phyloP scores from a whole-genome alignment of 805 yeast genomes.

The Wickerhamomyces bisporus region DNA sequence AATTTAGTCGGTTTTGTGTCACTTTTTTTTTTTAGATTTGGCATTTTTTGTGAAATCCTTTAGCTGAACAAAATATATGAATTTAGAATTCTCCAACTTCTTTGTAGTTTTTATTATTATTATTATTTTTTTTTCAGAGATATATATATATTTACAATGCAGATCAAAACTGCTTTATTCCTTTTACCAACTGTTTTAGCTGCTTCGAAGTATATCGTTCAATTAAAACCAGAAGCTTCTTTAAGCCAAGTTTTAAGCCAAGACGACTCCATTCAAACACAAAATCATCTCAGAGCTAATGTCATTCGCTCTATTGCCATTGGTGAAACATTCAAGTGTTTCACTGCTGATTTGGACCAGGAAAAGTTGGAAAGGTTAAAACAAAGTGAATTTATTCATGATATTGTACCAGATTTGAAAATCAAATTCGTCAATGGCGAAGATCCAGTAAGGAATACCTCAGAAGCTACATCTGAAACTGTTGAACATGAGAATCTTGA shows the following conservation, averaged over 20 bases:
- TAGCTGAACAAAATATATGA: too few relatives aligned
- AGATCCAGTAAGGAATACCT: too few relatives aligned
- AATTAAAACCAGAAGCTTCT: not conserved
- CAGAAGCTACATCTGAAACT: too few relatives aligned
- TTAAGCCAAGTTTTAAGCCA: not conserved
- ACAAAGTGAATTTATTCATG: constrained; percentile 2
- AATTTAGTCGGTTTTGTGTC: too few relatives aligned
- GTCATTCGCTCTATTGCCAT: constrained; percentile 3
- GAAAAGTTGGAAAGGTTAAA: constrained; percentile 2
- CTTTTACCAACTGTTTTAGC: not conserved
- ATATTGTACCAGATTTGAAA: constrained; percentile 31
- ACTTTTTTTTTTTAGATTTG: too few relatives aligned
- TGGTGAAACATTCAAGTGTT: constrained; percentile 6
- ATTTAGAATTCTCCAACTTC: too few relatives aligned
- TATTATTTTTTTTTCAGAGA: too few relatives aligned
- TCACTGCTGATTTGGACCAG: constrained; percentile 7
- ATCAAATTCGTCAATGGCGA: constrained; percentile 31
- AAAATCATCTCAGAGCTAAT: not conserved
- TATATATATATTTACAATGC: too few relatives aligned
- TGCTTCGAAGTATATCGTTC: not conserved
- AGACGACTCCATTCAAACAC: not conserved
- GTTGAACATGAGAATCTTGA: too few relatives aligned
- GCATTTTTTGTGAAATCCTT: too few relatives aligned
- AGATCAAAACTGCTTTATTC: not conserved
- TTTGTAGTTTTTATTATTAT: too few relatives aligned